Evolutionary conservation across 2,329 filamentous ascomycete genomes (phyloP).

Genomic region (Calonectria montana): DNA sequence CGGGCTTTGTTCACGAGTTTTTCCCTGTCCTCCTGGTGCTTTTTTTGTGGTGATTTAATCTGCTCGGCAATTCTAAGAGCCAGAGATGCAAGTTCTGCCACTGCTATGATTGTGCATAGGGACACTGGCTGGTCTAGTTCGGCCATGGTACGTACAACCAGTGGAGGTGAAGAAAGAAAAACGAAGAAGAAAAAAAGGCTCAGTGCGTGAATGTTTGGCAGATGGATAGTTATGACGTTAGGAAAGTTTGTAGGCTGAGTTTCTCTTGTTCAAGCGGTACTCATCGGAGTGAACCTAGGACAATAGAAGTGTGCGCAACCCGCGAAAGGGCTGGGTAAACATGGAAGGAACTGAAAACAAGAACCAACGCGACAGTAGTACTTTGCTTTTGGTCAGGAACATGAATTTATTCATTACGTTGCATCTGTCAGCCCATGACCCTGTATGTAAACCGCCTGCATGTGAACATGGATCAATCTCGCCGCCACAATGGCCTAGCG

Average conservation of each 20-base stretch:
- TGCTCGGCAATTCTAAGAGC: neutral
- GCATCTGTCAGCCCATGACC: neutral
- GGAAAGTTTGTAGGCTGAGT: neutral
- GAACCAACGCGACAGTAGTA: neutral
- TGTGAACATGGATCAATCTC: neutral
- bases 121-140: neutral
- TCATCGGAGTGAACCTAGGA: neutral
- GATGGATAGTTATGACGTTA: neutral
- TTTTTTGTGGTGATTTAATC: neutral
- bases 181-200: neutral
- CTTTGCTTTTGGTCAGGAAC: neutral
- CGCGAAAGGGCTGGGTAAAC: neutral
- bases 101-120: neutral
- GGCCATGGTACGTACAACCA: neutral
- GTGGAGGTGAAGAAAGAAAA: neutral
- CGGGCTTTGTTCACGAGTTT: neutral
- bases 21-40: neutral
- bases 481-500: neutral
- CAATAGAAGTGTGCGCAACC: neutral
- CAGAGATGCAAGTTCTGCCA: neutral
- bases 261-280: neutral
- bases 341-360: neutral
- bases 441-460: neutral
- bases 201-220: neutral
- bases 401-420: neutral